Base-by-base conservation (phyloP, 306 rosid species). In the Trifolium pratense region DNA sequence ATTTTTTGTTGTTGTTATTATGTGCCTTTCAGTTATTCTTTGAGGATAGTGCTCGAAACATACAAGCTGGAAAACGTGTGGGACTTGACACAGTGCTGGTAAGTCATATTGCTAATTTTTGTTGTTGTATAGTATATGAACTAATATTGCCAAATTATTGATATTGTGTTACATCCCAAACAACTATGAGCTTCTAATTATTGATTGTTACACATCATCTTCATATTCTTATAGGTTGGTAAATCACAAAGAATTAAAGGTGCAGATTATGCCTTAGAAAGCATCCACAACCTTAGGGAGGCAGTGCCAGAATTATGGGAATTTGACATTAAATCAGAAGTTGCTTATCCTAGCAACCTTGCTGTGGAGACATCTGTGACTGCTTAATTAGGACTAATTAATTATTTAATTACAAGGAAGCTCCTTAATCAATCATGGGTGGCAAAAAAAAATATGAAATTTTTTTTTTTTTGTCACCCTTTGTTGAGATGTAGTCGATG, bases 61-160 rank as follows among this genome's bases (percentile, higher is more conserved):
- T 86, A 67, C 88, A 88, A 90, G 93, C 97, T 21, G 99, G 96
- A 31, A 95, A 91, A 61, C 87, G 87, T 18, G 90, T 86, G 56
- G 99, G 93, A 48, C 97, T 95, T 79, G 67, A 90, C 77, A 91
- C 97, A 0, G 97, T 95, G 74, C 78, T 88, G 93, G 99, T 95
- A 82, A 86, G 91, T 45, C 60, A 61, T 36, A 23, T 32, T 39
- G 68, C 20, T 37, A 80, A 56, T 7, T 21, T 78, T 56, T n/a
- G n/a, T 21, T 80, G 74, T 78, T 64, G 9, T 18, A 23, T 57
- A 72, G 60, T 49, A 43, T 45, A 43, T 45, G 65, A 59, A 39
- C 25, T 61, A 63, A 20, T n/a, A n/a, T 55, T 64, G 59, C 63
- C 74, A 36, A 71, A 46, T 56, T 21, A 68, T 31, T 66, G 7